These are phyloP conservation scores for Suillus ampliporus DNA, from an alignment of 768 basidiomycete genomes.

Conservation along the genomic window DNA sequence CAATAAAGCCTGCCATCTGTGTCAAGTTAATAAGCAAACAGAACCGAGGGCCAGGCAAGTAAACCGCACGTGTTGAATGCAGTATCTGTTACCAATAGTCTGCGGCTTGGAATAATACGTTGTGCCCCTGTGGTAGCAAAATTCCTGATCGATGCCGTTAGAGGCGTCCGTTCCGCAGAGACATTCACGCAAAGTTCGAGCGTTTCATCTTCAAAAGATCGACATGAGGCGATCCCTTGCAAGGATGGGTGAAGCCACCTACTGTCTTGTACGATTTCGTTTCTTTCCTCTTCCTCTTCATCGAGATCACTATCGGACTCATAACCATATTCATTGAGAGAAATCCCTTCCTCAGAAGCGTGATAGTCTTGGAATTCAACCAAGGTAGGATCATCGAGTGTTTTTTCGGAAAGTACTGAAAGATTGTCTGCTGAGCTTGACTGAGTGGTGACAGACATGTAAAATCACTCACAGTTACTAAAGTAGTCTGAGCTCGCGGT, in stretches of 20 bases:
- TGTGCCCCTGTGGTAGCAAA: background rate
- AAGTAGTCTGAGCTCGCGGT: conserved; percentile 23
- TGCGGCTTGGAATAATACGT: conserved; percentile 8
- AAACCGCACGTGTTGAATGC: conserved; percentile 15
- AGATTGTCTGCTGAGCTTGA: background rate
- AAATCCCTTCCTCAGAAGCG: background rate
- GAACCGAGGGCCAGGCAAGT: background rate
- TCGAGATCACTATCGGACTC: conserved; percentile 33
- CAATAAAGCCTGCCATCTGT: conserved; percentile 40
- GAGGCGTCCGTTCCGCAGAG: background rate
- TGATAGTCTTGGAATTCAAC: conserved; percentile 13
- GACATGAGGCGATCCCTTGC: background rate
- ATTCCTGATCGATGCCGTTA: background rate
- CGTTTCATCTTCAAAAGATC: conserved; percentile 1
- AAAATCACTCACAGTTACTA: conserved; percentile 16
- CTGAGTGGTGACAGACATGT: background rate
- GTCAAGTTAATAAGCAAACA: background rate
- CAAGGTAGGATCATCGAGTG: conserved; percentile 2
- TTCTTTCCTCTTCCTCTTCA: conserved; percentile 18
- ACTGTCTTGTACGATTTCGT: background rate
- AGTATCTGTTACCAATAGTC: conserved; percentile 16
- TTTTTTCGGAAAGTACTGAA: conserved; percentile 4
- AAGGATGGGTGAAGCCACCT: background rate
- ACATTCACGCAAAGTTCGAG: background rate
- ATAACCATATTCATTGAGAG: conserved; percentile 25